Base-by-base conservation (phyloP, 805 yeast genomes). In the Grigorovia yakushimaensis region DNA sequence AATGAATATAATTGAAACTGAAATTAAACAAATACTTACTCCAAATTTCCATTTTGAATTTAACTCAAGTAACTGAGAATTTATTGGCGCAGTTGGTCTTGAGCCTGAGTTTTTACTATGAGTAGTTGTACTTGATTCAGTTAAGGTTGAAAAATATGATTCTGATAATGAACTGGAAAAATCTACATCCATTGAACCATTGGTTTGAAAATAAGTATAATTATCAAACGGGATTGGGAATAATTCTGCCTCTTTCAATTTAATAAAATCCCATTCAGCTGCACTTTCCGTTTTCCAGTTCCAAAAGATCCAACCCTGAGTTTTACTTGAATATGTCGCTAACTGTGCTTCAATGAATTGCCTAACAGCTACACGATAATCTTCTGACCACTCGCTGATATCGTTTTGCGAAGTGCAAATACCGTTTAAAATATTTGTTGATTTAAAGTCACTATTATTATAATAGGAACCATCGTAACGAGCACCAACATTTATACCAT, bases 221-320 rank as follows among this genome's bases (percentile, higher is more conserved):
- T 70, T 66, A 46, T 66, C 55, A 33, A 82, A 69, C 2, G 88
- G 88, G 39, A 70, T 74, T 1, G 89, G 89, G 64, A 83, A 77
- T 43, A 83, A 59, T 3, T 68, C 77, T 33, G 69, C 57, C 18
- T 71, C 61, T 8, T 76, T 72, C 54, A 83, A 68, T 45, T 72
- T 65, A 47, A 67, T 58, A 56, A 79, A 74, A 58, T 81, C 86
- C 87, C 88, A 82, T 59, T 81, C 87, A 19, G 77, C 66, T 1
- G 84, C 76, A 47, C 65, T 60, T 56, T 82, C 88, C 0, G 86
- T 81, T 59, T 80, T 81, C 67, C 73, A 81, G 54, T 79, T 78
- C 88, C 88, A 82, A 56, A 81, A 82, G 37, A 81, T 74, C 77
- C 81, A 82, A 0, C 88, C 88, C 10, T 67, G 66, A 35, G 72